Conservation (phyloP, 2,329 filamentous ascomycete genomes). For the Colletotrichum tamarilloi region DNA sequence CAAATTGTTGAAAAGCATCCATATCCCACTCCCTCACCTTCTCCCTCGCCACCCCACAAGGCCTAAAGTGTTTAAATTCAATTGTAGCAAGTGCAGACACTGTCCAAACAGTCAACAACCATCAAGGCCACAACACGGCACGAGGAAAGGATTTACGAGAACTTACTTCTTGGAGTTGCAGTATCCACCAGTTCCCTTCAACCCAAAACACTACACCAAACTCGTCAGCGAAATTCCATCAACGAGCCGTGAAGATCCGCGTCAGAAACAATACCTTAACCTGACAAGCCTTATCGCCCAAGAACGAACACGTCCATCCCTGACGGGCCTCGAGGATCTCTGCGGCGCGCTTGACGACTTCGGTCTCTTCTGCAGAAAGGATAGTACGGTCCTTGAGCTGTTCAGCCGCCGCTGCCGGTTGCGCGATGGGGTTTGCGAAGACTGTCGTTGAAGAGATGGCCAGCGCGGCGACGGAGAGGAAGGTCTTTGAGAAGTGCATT, state of each 20-base stretch:
- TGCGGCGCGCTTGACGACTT: not conserved
- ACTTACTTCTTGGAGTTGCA: not conserved
- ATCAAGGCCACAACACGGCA: not conserved
- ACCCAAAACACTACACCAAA: not conserved
- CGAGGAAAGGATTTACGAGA: not conserved
- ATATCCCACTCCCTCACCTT: not conserved
- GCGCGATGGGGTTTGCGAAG: not conserved
- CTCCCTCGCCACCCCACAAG: not conserved
- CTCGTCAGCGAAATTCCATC: not conserved
- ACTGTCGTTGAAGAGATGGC: not conserved
- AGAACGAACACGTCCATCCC: not conserved
- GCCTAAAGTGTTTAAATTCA: not conserved
- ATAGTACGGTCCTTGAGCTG: not conserved
- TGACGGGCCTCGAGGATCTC: not conserved
- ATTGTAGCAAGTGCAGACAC: not conserved
- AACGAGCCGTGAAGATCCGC: no score
- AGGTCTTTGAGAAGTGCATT: not conserved
- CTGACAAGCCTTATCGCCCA: not conserved
- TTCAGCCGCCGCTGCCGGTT: not conserved
- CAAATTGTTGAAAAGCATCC: not conserved
- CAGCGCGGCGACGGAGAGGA: not conserved
- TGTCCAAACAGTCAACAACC: not conserved
- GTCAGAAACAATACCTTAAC: not conserved
- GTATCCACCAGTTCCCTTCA: not conserved
- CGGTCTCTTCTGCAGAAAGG: not conserved